These are phyloP conservation scores for Schoenoplectus triqueter DNA, from an alignment of 202 grass and related monocot genomes.

Conservation along the genomic window DNA sequence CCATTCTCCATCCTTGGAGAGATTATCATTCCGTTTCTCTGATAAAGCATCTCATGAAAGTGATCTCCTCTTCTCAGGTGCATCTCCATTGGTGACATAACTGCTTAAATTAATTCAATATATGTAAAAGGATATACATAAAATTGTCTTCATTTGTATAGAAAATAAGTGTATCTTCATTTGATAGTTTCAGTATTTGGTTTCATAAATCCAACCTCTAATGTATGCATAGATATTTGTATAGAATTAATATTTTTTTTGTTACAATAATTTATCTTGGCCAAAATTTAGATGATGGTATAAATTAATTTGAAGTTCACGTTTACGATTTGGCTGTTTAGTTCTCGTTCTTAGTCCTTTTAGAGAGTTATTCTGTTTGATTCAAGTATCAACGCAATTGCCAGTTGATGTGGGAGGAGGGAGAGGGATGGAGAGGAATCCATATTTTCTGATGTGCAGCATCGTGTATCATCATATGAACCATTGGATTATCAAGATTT, in stretches of 20 bases:
- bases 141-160: not conserved
- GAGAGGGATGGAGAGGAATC: not conserved
- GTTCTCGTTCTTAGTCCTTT: not conserved
- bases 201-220: not conserved
- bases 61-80: conserved; percentile 62
- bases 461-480: no score
- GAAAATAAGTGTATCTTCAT: conserved; percentile 1
- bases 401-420: not conserved
- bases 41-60: conserved; percentile 65
- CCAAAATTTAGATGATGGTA: no score
- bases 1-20: conserved; percentile 49
- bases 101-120: conserved; percentile 50
- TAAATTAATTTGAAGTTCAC: no score
- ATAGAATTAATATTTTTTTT: not conserved
- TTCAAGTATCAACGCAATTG: not conserved
- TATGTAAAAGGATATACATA: not conserved
- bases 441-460: no score
- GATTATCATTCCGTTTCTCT: conserved; percentile 45
- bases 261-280: no score
- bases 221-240: not conserved
- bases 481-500: no score
- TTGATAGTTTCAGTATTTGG: not conserved
- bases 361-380: not conserved
- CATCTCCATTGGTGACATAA: conserved; percentile 66
- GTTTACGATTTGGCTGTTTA: not conserved